Percentiles rank a stretch among this genome's conserved stretches.
These are phyloP conservation scores for Hyphodiscus hymeniophilus DNA, from an alignment of 495 filamentous ascomycete species.

Conservation along the genomic window DNA sequence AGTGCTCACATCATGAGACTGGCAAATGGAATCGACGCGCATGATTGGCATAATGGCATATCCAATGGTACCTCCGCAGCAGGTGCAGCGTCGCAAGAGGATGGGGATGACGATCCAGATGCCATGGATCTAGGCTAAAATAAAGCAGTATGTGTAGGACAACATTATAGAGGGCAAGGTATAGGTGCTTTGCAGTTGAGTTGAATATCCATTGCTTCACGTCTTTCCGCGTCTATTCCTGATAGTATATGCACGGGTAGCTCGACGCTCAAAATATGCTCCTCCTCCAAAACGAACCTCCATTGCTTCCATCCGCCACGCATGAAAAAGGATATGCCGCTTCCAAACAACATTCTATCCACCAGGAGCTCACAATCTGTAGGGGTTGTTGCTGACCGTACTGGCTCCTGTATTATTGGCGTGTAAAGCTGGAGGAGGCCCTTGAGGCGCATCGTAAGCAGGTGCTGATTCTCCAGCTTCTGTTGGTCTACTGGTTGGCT, in stretches of 20 bases:
- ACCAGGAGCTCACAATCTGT: constrained; percentile 11
- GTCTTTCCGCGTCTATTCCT: constrained; percentile 20
- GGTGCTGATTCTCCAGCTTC: constrained; percentile 29
- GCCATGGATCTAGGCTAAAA: constrained; percentile 63
- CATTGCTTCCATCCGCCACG: constrained; percentile 7
- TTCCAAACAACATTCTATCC: neutral
- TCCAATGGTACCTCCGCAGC: neutral
- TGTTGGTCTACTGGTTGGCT: constrained; percentile 21
- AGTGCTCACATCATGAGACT: neutral
- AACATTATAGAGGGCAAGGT: constrained; percentile 13
- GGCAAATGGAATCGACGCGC: constrained; percentile 3
- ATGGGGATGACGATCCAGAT: constrained; percentile 42
- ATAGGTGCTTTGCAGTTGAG: constrained; percentile 13
- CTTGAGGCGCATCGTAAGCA: constrained; percentile 26
- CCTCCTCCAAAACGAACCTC: constrained; percentile 5
- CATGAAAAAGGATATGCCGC: constrained; percentile 14
- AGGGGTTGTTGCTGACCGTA: constrained; percentile 23
- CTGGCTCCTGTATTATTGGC: constrained; percentile 15
- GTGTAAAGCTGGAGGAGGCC: constrained; percentile 33
- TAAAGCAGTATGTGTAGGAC: constrained; percentile 11
- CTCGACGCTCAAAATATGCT: neutral
- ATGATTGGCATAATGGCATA: constrained; percentile 10
- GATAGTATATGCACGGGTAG: constrained; percentile 14
- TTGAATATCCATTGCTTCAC: constrained; percentile 13
- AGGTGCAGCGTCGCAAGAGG: neutral